Percentiles rank a stretch among this genome's conserved stretches.
Evolutionary conservation across 2,329 filamentous ascomycete species (phyloP).

Genomic region (Aureobasidium subglaciale): DNA sequence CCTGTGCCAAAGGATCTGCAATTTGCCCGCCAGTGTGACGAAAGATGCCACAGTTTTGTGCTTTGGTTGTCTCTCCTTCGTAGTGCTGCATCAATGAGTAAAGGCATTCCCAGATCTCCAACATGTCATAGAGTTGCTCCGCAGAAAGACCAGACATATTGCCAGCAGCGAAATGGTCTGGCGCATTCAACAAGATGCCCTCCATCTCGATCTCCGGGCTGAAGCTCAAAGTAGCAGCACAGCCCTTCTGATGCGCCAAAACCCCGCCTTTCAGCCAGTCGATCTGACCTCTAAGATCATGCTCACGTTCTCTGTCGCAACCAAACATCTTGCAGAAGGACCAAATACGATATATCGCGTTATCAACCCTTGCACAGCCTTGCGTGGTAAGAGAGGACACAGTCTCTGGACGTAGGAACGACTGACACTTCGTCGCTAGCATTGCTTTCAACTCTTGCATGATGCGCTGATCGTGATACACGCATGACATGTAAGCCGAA

Average conservation of each 20-base stretch:
- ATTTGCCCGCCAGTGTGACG: conserved; percentile 40
- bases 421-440: conserved; percentile 49
- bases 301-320: conserved; percentile 49
- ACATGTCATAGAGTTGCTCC: conserved; percentile 56
- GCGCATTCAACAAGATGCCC: conserved; percentile 48
- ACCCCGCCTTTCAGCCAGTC: conserved; percentile 56
- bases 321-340: conserved; percentile 60
- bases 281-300: conserved; percentile 52
- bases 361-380: conserved; percentile 46
- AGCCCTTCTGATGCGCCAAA: conserved; percentile 42
- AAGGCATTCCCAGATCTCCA: conserved; percentile 57
- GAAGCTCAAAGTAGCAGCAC: conserved; percentile 40
- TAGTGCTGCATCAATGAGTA: conserved; percentile 50
- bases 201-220: conserved; percentile 43
- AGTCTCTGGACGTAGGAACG: conserved; percentile 51
- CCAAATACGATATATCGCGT: conserved; percentile 60
- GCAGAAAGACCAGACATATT: conserved; percentile 49
- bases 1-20: conserved; percentile 46
- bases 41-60: conserved; percentile 50
- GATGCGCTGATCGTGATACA: conserved; percentile 47
- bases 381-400: conserved; percentile 45
- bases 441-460: conserved; percentile 49
- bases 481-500: conserved; percentile 43
- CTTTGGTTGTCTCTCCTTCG: conserved; percentile 47
- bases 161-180: conserved; percentile 51